Conservation (phyloP, 2,329 filamentous ascomycete genomes). For the Nemania diffusa region DNA sequence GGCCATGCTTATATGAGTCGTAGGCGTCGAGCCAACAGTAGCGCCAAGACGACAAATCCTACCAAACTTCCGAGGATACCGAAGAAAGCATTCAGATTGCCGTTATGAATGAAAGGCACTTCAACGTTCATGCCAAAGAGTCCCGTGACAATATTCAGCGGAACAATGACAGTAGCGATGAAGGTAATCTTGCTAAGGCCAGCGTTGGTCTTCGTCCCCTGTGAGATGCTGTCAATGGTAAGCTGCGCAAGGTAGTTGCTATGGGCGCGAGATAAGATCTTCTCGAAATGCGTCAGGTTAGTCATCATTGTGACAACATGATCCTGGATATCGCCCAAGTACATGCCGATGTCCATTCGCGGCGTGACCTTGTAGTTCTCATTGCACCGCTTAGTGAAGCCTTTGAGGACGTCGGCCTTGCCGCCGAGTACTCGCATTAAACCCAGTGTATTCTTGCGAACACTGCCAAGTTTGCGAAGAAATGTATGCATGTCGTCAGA, state of each 20-base stretch:
- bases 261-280: conserved; percentile 93
- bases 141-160: conserved; percentile 90
- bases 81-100: conserved; percentile 66
- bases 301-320: conserved; percentile 99
- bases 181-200: conserved; percentile 95
- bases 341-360: conserved; percentile 94
- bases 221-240: conserved; percentile 87
- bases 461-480: conserved; percentile 85
- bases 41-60: conserved; percentile 61
- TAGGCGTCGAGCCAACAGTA: conserved; percentile 58
- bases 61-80: conserved; percentile 68
- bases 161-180: conserved; percentile 93
- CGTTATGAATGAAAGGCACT: conserved; percentile 69
- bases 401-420: conserved; percentile 97
- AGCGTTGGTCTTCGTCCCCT: conserved; percentile 88
- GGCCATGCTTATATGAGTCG: conserved; percentile 56
- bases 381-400: conserved; percentile 98
- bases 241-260: conserved; percentile 97
- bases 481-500: conserved; percentile 90
- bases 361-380: conserved; percentile 96
- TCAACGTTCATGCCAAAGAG: conserved; percentile 88
- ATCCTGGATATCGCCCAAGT: conserved; percentile 97
- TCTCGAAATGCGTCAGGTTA: conserved; percentile 94
- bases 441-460: conserved; percentile 94
- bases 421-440: conserved; percentile 92